Evolutionary conservation across 2,329 filamentous ascomycete genomes (phyloP).

Genomic region (Fusarium haematococcum): DNA sequence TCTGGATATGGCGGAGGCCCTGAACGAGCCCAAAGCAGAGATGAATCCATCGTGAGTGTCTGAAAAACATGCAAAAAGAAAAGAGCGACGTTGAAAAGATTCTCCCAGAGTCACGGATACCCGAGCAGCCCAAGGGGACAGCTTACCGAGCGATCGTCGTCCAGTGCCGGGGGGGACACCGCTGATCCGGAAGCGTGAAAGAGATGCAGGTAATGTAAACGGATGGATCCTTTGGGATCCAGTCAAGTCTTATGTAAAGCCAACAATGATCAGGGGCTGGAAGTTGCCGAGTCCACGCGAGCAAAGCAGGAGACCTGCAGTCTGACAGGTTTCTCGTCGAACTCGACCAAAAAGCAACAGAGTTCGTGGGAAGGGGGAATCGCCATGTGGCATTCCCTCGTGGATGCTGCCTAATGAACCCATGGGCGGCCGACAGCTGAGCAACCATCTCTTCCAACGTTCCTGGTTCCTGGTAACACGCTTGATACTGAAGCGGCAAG

Average conservation of each 20-base stretch:
- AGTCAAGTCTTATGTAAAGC: slow-evolving; percentile 19
- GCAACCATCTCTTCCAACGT: slow-evolving; percentile 17
- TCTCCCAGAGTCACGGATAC: background rate
- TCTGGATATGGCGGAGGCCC: slow-evolving; percentile 39
- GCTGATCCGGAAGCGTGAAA: background rate
- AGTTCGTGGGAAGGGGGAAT: slow-evolving; percentile 10
- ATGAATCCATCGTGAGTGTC: slow-evolving; percentile 12
- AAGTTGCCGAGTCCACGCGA: background rate
- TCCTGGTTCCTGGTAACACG: slow-evolving; percentile 16
- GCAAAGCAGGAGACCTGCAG: background rate
- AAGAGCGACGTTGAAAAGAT: background rate
- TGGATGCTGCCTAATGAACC: slow-evolving; percentile 2
- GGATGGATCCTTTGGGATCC: background rate
- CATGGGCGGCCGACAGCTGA: slow-evolving; percentile 19
- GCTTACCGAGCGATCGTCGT: slow-evolving; percentile 21
- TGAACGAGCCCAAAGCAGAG: slow-evolving; percentile 14
- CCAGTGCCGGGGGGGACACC: slow-evolving; percentile 1
- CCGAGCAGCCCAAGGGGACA: background rate
- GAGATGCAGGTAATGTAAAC: background rate
- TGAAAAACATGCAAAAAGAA: background rate
- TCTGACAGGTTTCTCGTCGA: background rate
- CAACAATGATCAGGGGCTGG: background rate
- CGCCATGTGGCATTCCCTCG: background rate
- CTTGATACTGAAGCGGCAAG: slow-evolving; percentile 11
- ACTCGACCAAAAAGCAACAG: background rate